Base-by-base conservation (phyloP, 192 early-diverging fungal genomes). In the Allomyces javanicus region DNA sequence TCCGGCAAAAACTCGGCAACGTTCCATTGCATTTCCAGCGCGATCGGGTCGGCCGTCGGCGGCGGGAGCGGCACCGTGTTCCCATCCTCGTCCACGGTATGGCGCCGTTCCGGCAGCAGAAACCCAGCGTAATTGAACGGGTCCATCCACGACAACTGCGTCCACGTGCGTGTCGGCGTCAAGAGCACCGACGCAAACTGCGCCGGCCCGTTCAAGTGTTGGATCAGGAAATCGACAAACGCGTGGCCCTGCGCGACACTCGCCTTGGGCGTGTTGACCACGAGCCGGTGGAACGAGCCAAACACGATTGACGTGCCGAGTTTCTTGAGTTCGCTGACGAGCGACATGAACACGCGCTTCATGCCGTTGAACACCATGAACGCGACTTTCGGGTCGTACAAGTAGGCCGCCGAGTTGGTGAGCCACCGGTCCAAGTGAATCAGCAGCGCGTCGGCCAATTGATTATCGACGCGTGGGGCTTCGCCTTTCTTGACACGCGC, bases 121-220 rank as follows among this genome's bases (percentile, higher is more conserved):
- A 83, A 40, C 7, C 89, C 85, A 22, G 90, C 93, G 72, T 83
- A 92, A 74, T 98, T 98, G 67, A 82, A 80, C 64, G 74, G 72
- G 71, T 98, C 91, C 89, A 93, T 91, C 96, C 96, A 98, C 45
- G 94, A 55, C 66, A 94, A 64, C 45, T 85, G 80, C 27, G 85
- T 79, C 88, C 89, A 98, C 66, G 84, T 89, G 66, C 82, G 74
- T 26, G 78, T 73, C n/a, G 81, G 76, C 11, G 80, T 73, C 65
- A 98, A 63, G 64, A 85, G 81, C 4, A 98, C 64, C 44, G 80
- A 76, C 67, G 85, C 81, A 73, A 95, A 93, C 12, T 91, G 69
- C 10, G 83, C 85, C 67, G 88, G 88, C 40, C 76, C 78, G 24
- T 76, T 72, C 19, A 95, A 78, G 6, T 85, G 84, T 23, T 83